phyloP scores from a whole-genome alignment of 768 basidiomycete genomes.

The Suillus clintonianus region DNA sequence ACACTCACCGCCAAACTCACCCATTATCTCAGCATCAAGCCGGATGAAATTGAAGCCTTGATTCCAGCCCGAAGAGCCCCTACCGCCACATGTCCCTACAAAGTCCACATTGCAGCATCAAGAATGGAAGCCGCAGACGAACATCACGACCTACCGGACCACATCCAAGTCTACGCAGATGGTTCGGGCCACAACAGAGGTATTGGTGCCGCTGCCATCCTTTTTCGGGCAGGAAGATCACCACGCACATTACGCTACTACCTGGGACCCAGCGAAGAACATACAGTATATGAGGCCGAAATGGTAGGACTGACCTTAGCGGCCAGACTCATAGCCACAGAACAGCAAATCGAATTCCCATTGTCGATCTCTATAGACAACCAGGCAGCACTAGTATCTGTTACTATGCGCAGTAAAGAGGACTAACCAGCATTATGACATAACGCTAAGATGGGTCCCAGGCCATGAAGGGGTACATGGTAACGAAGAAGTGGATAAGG shows the following conservation, averaged over 20 bases:
- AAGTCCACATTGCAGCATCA: neutral
- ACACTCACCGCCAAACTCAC: neutral
- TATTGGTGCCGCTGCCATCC: slow-evolving; percentile 18
- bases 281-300: slow-evolving; percentile 18
- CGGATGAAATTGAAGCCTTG: neutral
- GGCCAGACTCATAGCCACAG: slow-evolving; percentile 2
- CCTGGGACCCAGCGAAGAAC: slow-evolving; percentile 7
- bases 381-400: slow-evolving; percentile 11
- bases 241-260: neutral
- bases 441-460: slow-evolving; percentile 4
- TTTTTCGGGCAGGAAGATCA: fast-evolving
- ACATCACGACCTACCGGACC: neutral
- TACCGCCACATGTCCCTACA: neutral
- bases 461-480: neutral
- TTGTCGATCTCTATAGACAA: slow-evolving; percentile 12
- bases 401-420: too few relatives aligned
- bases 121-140: neutral
- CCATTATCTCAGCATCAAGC: neutral
- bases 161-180: slow-evolving; percentile 16
- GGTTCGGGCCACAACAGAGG: slow-evolving; percentile 1
- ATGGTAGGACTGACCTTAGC: slow-evolving; percentile 12
- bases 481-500: neutral
- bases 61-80: neutral
- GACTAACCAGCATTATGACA: too few relatives aligned
- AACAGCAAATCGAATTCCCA: neutral